Conservation (phyloP, 2,329 filamentous ascomycete species). For the Pseudogymnoascus sp. region DNA sequence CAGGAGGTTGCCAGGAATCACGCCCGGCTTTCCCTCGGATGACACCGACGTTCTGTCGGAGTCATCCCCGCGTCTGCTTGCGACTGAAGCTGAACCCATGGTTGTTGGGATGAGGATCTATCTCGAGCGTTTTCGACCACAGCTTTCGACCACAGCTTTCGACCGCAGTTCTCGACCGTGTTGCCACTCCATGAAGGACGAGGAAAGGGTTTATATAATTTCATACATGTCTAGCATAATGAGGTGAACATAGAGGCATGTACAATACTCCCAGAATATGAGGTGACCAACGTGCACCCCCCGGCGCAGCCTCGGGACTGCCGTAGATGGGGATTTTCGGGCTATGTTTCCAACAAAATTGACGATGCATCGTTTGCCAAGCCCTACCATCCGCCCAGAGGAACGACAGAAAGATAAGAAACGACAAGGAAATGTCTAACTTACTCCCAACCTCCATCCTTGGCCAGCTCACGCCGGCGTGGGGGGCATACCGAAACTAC, state of each 20-base stretch:
- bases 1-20: constrained; percentile 6
- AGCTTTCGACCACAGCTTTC: too few species aligned
- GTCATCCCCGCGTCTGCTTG: not conserved
- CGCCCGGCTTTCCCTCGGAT: not conserved
- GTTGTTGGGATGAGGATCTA: not conserved
- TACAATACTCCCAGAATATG: not conserved
- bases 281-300: constrained; percentile 3
- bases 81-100: not conserved
- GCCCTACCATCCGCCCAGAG: not conserved
- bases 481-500: not conserved
- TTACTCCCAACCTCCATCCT: not conserved
- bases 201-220: not conserved
- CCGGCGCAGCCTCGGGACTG: not conserved
- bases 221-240: not conserved
- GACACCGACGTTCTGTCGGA: not conserved
- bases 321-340: not conserved
- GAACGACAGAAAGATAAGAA: not conserved
- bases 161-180: constrained; percentile 6
- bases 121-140: not conserved
- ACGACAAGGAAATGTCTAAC: constrained; percentile 3
- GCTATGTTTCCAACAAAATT: not conserved
- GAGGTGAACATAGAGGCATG: not conserved
- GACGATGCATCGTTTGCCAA: constrained; percentile 3
- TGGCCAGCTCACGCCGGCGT: not conserved
- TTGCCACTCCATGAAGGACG: not conserved